Conservation (phyloP, 371 early-diverging fungal species). For the Rhizopus delemar region DNA sequence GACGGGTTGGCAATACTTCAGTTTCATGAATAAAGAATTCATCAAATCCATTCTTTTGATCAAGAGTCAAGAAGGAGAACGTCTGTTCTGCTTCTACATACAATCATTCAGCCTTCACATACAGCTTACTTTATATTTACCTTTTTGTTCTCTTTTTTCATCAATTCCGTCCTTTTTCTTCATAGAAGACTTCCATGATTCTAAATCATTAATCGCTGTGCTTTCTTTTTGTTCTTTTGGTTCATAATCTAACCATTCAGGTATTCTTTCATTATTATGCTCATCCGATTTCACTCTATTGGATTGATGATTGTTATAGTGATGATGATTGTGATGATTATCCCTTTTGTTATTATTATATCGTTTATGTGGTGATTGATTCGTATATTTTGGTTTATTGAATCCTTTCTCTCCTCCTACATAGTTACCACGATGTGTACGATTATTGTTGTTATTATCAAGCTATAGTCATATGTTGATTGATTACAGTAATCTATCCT, state of each 20-base stretch:
- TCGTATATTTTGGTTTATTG: constrained; percentile 21
- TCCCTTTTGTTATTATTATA: constrained; percentile 3
- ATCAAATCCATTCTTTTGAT: constrained; percentile 13
- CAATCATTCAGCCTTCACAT: too few relatives aligned
- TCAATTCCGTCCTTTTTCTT: constrained; percentile 49
- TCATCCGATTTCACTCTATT: constrained; percentile 1
- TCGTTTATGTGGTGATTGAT: constrained; percentile 14
- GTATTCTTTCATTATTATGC: constrained; percentile 42
- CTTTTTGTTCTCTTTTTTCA: background rate
- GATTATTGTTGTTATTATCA: background rate
- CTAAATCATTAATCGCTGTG: constrained; percentile 54
- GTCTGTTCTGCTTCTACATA: constrained; percentile 1
- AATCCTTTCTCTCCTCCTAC: constrained; percentile 27
- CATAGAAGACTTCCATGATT: constrained; percentile 68
- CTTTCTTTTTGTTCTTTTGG: constrained; percentile 36
- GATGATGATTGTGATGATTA: background rate
- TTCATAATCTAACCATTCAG: constrained; percentile 69
- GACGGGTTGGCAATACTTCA: constrained; percentile 15
- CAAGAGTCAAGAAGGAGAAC: background rate
- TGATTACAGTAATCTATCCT: too few relatives aligned
- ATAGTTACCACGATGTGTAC: constrained; percentile 1
- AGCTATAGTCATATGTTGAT: too few relatives aligned
- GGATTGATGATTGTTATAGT: background rate
- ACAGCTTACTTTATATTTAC: background rate
- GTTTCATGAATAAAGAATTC: background rate